Percentiles rank a stretch among this genome's conserved stretches.
These are phyloP conservation scores for Carex sylvatica DNA, from an alignment of 202 grass and related monocot genomes.

Conservation along the genomic window DNA sequence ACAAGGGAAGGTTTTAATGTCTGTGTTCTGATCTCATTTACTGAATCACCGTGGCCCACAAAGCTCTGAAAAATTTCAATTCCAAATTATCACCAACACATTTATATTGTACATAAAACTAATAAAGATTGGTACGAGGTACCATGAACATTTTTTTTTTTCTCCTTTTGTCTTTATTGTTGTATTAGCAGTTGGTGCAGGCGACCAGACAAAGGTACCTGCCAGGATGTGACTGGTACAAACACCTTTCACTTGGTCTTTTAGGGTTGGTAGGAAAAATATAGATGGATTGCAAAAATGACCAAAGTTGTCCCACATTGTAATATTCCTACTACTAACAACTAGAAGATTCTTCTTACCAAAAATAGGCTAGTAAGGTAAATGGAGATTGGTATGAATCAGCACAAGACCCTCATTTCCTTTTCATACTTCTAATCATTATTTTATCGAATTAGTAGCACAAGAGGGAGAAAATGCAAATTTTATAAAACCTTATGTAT, in stretches of 20 bases:
- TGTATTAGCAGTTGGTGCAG: background rate
- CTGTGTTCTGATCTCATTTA: conserved; percentile 96
- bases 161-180: background rate
- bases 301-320: background rate
- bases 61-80: conserved; percentile 62
- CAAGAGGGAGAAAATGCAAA: conserved; percentile 20
- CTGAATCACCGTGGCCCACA: conserved; percentile 95
- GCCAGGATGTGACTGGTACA: background rate
- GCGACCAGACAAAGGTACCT: background rate
- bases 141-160: background rate
- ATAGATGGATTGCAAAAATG: background rate
- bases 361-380: background rate
- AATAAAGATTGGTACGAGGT: background rate
- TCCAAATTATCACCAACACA: background rate
- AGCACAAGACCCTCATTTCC: background rate
- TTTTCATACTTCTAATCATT: background rate
- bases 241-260: background rate
- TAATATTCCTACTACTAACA: background rate
- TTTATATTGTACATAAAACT: background rate
- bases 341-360: background rate
- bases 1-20: conserved; percentile 87
- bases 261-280: background rate
- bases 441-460: conserved; percentile 24
- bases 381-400: background rate
- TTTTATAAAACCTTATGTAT: conserved; percentile 61